These are phyloP conservation scores for Boletus huronensis DNA, from an alignment of 768 basidiomycete genomes.

Conservation along the genomic window DNA sequence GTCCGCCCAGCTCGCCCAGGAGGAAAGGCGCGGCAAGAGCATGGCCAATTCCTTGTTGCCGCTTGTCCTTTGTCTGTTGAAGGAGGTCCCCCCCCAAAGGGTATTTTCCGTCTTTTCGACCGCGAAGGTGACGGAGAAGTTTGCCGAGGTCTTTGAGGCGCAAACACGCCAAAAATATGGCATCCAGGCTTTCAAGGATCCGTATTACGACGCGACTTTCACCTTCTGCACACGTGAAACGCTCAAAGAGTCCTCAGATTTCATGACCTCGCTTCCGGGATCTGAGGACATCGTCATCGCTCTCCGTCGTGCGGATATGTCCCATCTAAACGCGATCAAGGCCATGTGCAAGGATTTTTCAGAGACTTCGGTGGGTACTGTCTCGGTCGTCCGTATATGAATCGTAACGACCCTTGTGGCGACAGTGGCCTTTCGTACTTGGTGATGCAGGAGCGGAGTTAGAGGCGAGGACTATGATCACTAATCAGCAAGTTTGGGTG, in stretches of 20 bases:
- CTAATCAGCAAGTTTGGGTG: slow-evolving; percentile 54
- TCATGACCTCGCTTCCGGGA: slow-evolving; percentile 21
- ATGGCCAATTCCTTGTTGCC: slow-evolving; percentile 1
- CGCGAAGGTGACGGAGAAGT: slow-evolving; percentile 42
- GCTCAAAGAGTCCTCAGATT: slow-evolving; percentile 19
- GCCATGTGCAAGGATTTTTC: slow-evolving; percentile 56
- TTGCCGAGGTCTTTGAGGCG: slow-evolving; percentile 47
- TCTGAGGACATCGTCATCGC: slow-evolving; percentile 19
- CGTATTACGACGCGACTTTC: slow-evolving; percentile 64
- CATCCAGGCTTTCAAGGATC: slow-evolving; percentile 29
- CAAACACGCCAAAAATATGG: neutral
- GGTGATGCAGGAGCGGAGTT: slow-evolving; percentile 36
- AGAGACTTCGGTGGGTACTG: slow-evolving; percentile 48
- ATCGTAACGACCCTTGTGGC: neutral
- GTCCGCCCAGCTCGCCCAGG: slow-evolving; percentile 4
- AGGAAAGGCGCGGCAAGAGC: slow-evolving; percentile 1
- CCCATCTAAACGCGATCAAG: slow-evolving; percentile 36
- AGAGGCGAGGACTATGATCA: slow-evolving; percentile 53
- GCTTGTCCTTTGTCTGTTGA: slow-evolving; percentile 12
- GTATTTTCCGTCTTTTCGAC: slow-evolving; percentile 64
- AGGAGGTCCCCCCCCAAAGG: slow-evolving; percentile 6
- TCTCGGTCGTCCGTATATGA: neutral
- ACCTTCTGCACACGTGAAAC: slow-evolving; percentile 50
- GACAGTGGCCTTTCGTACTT: slow-evolving; percentile 55
- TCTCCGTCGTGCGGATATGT: slow-evolving; percentile 33